phyloP scores from a whole-genome alignment of 2,329 filamentous ascomycete species.

The Lecanicillium sp. region DNA sequence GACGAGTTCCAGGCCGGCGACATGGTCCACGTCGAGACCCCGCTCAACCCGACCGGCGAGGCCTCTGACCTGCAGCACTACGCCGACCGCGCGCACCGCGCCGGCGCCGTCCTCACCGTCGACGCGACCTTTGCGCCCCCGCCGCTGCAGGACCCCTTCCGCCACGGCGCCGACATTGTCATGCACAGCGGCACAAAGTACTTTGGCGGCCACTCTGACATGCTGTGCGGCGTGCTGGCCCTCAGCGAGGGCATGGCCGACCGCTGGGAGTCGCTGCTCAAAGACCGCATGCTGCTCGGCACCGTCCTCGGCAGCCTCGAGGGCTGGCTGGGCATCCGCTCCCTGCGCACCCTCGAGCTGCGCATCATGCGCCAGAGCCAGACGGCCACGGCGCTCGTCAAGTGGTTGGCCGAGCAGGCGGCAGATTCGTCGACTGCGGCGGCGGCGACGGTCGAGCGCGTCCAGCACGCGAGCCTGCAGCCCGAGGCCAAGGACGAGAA shows the following conservation, averaged over 20 bases:
- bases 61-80: constrained; percentile 67
- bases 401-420: constrained; percentile 57
- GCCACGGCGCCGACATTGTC: constrained; percentile 71
- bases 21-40: constrained; percentile 86
- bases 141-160: constrained; percentile 78
- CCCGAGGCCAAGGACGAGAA: constrained; percentile 44
- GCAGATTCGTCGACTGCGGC: constrained; percentile 31
- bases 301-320: constrained; percentile 84
- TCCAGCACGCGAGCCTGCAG: constrained; percentile 79
- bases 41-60: constrained; percentile 82
- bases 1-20: constrained; percentile 68
- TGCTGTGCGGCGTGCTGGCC: constrained; percentile 79
- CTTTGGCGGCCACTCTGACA: constrained; percentile 87
- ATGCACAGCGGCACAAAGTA: constrained; percentile 97
- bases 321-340: constrained; percentile 84
- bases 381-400: constrained; percentile 61
- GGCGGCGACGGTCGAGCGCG: constrained; percentile 45
- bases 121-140: constrained; percentile 93
- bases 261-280: constrained; percentile 45
- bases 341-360: constrained; percentile 77
- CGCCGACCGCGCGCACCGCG: constrained; percentile 61
- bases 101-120: constrained; percentile 71
- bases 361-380: constrained; percentile 69
- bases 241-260: constrained; percentile 39
- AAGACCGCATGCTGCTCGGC: constrained; percentile 71